Base-by-base conservation (phyloP, 805 yeast species). In the Candida orba region DNA sequence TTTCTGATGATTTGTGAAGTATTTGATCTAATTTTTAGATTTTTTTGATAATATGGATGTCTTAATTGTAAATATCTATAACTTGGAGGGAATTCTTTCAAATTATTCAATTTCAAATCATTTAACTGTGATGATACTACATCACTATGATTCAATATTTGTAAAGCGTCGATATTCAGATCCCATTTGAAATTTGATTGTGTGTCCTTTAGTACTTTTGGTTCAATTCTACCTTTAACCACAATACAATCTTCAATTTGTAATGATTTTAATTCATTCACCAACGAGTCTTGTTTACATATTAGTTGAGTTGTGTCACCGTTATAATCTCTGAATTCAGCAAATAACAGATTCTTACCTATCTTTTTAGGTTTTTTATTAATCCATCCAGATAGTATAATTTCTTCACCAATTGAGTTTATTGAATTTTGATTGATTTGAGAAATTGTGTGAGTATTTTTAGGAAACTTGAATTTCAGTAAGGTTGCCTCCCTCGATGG, bases 41-140 rank as follows among this genome's bases (percentile, higher is more conserved):
- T 73, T 0, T 67, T 53, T 52, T 84, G 95, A 47, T 66, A 78
- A 41, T 56, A 64, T 1, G 75, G 74, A 12, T 71, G 72, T 40
- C 99, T 69, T 39, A 91, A 65, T 59, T 91, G 96, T 40, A 93
- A 66, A 57, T 82, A 90, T 46, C 98, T 69, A 53, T 78, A 80
- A 56, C 88, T 84, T 4, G 87, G 81, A 0, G 96, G 96, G 63
- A 81, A 79, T 5, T 72, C 79, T 14, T 69, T 66, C 0, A 79
- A 75, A 1, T 66, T 54, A n/a, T 32, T 39, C 18, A 72, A 70
- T 49, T 79, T 80, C 44, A 81, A 65, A 30, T 76, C 72, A 41
- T 78, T 81, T 38, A 90, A 65, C 46, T 87, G 83, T 1, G 93
- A 73, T 0, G 90, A 86, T 23, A 75, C 72, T 35, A 76, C 68